A percentile compares a stretch with the other conserved stretches of the same genome.
Evolutionary conservation across 768 basidiomycete genomes (phyloP).

Genomic region (Psilocybe sp.): DNA sequence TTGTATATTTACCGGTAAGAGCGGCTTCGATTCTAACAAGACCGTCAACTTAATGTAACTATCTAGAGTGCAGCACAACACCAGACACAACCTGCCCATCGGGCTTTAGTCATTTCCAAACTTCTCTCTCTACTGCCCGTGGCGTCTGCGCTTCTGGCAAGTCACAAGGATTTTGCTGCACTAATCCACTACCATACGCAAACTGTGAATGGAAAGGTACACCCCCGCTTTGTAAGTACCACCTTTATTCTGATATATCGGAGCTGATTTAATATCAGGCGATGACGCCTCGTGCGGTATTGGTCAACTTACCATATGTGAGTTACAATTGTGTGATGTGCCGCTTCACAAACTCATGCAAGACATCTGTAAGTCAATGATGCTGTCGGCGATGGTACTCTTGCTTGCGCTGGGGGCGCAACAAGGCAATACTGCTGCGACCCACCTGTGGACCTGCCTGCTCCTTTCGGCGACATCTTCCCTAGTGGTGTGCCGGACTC

Average conservation of each 20-base stretch:
- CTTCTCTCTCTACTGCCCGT: constrained; percentile 2
- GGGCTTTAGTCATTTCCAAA: too few species aligned
- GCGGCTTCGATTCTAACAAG: too few species aligned
- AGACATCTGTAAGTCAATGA: constrained; percentile 10
- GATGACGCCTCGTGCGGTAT: constrained; percentile 1
- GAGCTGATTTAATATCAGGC: not conserved
- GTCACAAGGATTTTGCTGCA: not conserved
- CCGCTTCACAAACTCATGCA: not conserved
- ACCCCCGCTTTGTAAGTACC: constrained; percentile 4
- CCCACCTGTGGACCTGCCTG: constrained; percentile 9
- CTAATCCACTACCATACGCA: constrained; percentile 1
- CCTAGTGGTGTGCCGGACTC: constrained; percentile 14
- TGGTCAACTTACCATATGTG: constrained; percentile 14
- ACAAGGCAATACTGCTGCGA: constrained; percentile 17
- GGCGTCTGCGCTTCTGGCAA: constrained; percentile 3
- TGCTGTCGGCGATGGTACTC: constrained; percentile 13
- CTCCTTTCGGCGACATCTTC: constrained; percentile 15
- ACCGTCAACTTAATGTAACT: too few species aligned
- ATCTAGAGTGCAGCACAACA: too few species aligned
- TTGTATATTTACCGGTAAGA: too few species aligned
- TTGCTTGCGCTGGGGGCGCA: constrained; percentile 11
- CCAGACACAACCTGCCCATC: too few species aligned
- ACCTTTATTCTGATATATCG: not conserved
- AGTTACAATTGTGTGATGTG: not conserved
- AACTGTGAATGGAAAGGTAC: constrained; percentile 7